phyloP scores from a whole-genome alignment of 345 rosid species.

The Lepidium didymum region DNA sequence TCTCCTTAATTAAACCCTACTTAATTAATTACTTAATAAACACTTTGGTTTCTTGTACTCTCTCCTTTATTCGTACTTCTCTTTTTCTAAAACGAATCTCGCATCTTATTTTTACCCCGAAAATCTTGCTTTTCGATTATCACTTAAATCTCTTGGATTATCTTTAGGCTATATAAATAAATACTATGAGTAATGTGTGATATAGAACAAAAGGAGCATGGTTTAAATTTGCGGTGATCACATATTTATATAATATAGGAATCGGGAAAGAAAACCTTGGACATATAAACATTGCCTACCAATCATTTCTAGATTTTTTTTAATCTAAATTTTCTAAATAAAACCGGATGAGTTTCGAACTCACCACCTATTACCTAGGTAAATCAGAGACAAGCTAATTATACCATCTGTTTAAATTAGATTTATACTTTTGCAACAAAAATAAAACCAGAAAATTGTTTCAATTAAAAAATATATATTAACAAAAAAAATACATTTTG shows the following conservation, averaged over 20 bases:
- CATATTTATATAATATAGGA: neutral
- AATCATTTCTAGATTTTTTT: neutral
- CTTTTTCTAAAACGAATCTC: slow-evolving; percentile 28
- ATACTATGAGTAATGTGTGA: neutral
- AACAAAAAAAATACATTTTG: no score
- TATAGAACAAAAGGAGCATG: no score
- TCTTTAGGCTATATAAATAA: neutral
- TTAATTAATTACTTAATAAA: no score
- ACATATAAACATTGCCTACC: neutral
- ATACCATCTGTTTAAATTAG: no score
- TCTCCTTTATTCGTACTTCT: slow-evolving; percentile 27
- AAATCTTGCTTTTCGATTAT: slow-evolving; percentile 25
- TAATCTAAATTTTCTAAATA: no score
- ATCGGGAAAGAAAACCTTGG: no score
- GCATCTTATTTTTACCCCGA: slow-evolving; percentile 24
- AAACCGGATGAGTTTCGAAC: no score
- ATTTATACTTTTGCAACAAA: neutral
- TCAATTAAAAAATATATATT: no score
- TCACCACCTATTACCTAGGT: no score
- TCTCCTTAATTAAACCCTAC: slow-evolving; percentile 13
- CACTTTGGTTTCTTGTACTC: slow-evolving; percentile 16
- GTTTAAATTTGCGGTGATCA: neutral
- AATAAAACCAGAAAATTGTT: no score
- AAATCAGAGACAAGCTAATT: no score
- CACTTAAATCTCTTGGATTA: slow-evolving; percentile 2